phyloP scores from a whole-genome alignment of 1,139 yeast genomes.

The Sugiyamaella japonica region DNA sequence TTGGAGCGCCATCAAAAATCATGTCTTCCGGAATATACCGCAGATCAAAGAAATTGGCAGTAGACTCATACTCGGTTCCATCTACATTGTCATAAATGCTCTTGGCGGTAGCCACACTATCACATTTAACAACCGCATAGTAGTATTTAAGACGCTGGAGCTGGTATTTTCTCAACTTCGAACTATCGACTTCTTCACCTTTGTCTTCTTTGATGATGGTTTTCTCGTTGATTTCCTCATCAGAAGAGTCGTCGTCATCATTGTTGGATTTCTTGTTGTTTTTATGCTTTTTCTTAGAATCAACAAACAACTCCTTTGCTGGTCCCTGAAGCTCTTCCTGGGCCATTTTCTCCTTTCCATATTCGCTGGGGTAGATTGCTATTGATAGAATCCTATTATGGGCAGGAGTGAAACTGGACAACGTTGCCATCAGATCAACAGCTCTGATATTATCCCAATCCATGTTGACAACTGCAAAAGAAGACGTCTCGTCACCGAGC shows the following conservation, averaged over 20 bases:
- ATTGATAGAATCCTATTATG: constrained; percentile 72
- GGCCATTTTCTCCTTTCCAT: constrained; percentile 90
- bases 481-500: constrained; percentile 77
- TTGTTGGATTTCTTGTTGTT: constrained; percentile 15
- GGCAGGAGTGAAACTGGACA: constrained; percentile 79
- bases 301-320: constrained; percentile 73
- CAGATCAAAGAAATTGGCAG: constrained; percentile 91
- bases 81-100: constrained; percentile 83
- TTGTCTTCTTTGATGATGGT: constrained; percentile 39
- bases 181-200: constrained; percentile 50
- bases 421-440: constrained; percentile 85
- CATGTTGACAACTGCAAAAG: constrained; percentile 90
- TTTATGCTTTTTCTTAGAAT: constrained; percentile 43
- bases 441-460: constrained; percentile 96
- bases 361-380: constrained; percentile 84
- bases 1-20: constrained; percentile 72
- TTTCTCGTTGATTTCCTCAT: constrained; percentile 35
- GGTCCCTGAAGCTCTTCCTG: constrained; percentile 93
- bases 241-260: constrained; percentile 18
- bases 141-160: constrained; percentile 85
- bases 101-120: constrained; percentile 68
- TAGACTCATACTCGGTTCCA: constrained; percentile 93
- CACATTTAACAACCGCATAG: constrained; percentile 91
- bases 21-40: constrained; percentile 91
- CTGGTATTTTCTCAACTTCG: constrained; percentile 61